Evolutionary conservation across 805 yeast genomes (phyloP), one percentile per base, ranked within the genome.

Genomic region (Jamesozyma jinghongensis): DNA sequence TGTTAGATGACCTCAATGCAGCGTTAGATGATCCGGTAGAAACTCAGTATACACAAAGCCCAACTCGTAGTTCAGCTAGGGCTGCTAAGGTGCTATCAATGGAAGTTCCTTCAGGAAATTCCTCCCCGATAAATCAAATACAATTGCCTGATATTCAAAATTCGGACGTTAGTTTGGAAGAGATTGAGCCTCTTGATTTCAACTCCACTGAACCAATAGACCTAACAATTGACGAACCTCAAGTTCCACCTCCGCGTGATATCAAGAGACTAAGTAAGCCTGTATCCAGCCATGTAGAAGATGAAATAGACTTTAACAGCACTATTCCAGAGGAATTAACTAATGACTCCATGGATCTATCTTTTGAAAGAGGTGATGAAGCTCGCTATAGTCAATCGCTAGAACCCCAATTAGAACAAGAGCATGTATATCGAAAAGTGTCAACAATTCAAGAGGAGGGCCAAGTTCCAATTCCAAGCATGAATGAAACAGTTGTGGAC

Each of bases 331-430:
- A 41, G 41, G 32, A 48, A 27, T 19, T 54, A 1, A 40, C 41
- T 34, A 51, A 42, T 10, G 41, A 31, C 25, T 19, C 13, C 19
- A 18, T 53, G 20, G 64, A 62, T 14, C 49, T 67, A 2, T 62
- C 68, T 0, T 57, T 59, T 38, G 69, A 65, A 32, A 50, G 45
- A 36, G 65, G 58, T 5, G 65, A 60, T 43, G 64, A 59, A 39
- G 38, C 47, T 5, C 54, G 61, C 33, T 48, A 56, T 37, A 53
- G 57, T 46, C 53, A 42, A 34, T 26, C 28, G 2, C 26, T 52
- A 1, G 54, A 50, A 13, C 46, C 42, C 8, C 22, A 42, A 5
- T 19, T 45, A 3, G 51, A 40, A 31, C 26, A 22, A 10, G 26
- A 22, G 26, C 51, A 48, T 36, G 38, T 38, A 13, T 58, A 57